phyloP scores from a whole-genome alignment of 176 grass and related monocot species.

The Puccinellia tenuiflora region DNA sequence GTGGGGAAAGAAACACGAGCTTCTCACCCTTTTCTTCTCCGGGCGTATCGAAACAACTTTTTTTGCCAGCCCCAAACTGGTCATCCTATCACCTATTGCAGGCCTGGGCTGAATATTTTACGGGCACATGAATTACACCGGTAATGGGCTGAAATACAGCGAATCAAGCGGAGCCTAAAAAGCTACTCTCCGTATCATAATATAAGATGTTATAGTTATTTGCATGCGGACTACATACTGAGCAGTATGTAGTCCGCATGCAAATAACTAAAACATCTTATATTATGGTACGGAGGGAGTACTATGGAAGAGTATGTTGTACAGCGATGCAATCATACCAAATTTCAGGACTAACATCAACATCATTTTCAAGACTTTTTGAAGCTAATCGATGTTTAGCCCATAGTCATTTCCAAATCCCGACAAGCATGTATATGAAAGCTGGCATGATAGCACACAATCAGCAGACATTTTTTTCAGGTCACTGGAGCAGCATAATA shows the following conservation, averaged over 20 bases:
- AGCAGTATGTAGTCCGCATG: no score
- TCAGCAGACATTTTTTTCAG: background rate
- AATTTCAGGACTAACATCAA: background rate
- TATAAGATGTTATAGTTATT: no score
- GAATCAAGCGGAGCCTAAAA: background rate
- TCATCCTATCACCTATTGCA: background rate
- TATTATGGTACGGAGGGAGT: no score
- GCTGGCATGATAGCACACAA: background rate
- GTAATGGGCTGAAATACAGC: background rate
- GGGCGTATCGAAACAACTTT: background rate
- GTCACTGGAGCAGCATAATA: background rate
- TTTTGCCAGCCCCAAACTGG: background rate
- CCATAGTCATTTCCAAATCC: background rate
- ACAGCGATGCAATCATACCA: background rate
- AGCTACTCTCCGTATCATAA: no score
- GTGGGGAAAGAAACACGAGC: background rate
- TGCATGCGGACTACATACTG: no score
- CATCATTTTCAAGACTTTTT: background rate
- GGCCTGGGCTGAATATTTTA: background rate
- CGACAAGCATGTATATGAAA: background rate
- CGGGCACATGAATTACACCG: background rate
- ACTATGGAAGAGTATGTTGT: constrained; percentile 6
- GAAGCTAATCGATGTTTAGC: background rate
- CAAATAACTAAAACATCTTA: no score
- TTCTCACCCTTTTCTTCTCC: background rate